Base-by-base conservation (phyloP, 768 basidiomycete species). In the Rhizopogon roseolus region DNA sequence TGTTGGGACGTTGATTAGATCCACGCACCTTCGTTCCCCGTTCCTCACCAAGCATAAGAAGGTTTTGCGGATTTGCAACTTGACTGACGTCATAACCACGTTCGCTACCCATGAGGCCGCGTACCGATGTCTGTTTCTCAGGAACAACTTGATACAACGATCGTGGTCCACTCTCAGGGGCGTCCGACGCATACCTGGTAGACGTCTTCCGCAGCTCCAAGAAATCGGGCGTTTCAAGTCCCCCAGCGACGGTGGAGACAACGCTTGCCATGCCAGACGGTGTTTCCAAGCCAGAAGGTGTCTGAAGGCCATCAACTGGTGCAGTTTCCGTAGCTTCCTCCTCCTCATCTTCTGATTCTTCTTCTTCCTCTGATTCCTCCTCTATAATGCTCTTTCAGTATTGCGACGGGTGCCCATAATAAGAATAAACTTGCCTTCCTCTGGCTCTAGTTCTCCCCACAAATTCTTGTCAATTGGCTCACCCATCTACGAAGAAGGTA, bases 171-270 rank as follows among this genome's bases (percentile, higher is more conserved):
- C 75, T 64, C 50, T 84, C 77, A 13, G 69, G 70, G 10, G 79
- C 76, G 58, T 90, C 88, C 34, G 84, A 81, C 45, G 79, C 76
- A 8, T 79, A 73, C 34, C 86, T 73, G 5, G 79, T 78, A 6
- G 84, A 72, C 22, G 79, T 82, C 71, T 99, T 99, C 53, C 97
- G 86, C 41, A 99, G 72, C 65, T 98, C 96, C 69, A 98, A 74
- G 75, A 98, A 98, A 71, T 98, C 97, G 14, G 97, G 97, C 4
- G 97, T 99, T 71, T 98, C 97, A 56, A 99, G 80, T 0, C 97
- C 97, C 22, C 93, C 95, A 7, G 96, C 93, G 11, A 98, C 93
- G 29, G 96, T 98, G 14, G 96, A 98, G 13, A 97, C 90, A 40
- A 97, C 93, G 52, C 90, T 93, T 29, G 91, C 80, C 80, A 94